Percentiles rank a stretch among this genome's conserved stretches.
phyloP scores from a whole-genome alignment of 2,329 filamentous ascomycete genomes.

The Xylariaceae sp. region DNA sequence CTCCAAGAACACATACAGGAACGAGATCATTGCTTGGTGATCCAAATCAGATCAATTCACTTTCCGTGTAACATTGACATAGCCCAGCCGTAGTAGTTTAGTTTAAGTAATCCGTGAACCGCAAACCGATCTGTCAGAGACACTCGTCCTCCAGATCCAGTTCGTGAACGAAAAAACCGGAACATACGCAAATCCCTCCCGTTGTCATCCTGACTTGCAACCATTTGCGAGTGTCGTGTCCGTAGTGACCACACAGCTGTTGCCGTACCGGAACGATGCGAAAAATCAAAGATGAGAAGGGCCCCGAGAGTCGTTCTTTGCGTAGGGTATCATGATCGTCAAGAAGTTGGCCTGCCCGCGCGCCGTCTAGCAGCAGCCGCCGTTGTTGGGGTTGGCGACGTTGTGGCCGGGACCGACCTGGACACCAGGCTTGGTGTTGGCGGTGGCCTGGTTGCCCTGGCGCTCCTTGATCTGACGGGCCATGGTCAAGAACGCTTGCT shows the following conservation, averaged over 20 bases:
- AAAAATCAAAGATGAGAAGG: slow-evolving; percentile 17
- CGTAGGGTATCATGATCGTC: slow-evolving; percentile 28
- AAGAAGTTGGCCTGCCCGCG: background rate
- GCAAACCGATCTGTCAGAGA: too few relatives aligned
- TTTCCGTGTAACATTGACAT: too few relatives aligned
- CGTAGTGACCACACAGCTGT: background rate
- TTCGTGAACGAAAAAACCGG: slow-evolving; percentile 11
- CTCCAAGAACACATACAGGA: too few relatives aligned
- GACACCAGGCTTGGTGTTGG: slow-evolving; percentile 98
- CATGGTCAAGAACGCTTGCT: slow-evolving; percentile 99
- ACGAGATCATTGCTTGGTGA: too few relatives aligned
- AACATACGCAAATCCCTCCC: slow-evolving; percentile 20
- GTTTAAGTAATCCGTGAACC: too few relatives aligned
- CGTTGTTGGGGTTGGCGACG: slow-evolving; percentile 79
- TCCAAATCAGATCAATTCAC: too few relatives aligned
- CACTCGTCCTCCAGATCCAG: too few relatives aligned
- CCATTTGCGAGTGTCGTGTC: slow-evolving; percentile 21
- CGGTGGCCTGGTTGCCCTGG: slow-evolving; percentile 92
- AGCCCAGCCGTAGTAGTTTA: too few relatives aligned
- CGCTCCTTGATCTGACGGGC: slow-evolving; percentile 99
- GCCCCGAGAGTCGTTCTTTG: slow-evolving; percentile 19
- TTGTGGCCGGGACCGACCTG: slow-evolving; percentile 93
- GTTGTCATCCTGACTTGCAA: slow-evolving; percentile 22
- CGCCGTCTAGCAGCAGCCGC: slow-evolving; percentile 77
- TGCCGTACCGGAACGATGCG: slow-evolving; percentile 15